These are phyloP conservation scores for Erysiphe pulchra DNA, from an alignment of 2,329 filamentous ascomycete genomes.

Conservation along the genomic window DNA sequence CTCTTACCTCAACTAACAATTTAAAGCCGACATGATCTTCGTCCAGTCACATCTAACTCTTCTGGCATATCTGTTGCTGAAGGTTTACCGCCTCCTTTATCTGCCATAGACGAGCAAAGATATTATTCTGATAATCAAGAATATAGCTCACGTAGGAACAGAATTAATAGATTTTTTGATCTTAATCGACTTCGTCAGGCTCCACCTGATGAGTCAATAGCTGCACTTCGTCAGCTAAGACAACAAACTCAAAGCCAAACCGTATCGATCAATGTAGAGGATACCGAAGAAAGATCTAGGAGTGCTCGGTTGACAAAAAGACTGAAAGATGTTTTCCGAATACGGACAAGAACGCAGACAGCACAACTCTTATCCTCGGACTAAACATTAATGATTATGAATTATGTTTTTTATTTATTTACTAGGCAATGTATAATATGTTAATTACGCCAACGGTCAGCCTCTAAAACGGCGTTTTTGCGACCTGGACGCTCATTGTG, in stretches of 20 bases:
- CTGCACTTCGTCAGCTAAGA: conserved; percentile 25
- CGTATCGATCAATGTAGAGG: conserved; percentile 1
- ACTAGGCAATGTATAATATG: neutral
- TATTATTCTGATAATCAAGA: conserved; percentile 13
- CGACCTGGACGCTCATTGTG: neutral
- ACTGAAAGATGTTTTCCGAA: conserved; percentile 10
- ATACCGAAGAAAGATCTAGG: conserved; percentile 7
- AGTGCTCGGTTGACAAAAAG: conserved; percentile 10
- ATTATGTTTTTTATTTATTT: too few species aligned
- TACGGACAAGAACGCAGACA: conserved; percentile 8
- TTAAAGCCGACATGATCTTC: conserved; percentile 15
- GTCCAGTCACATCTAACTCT: conserved; percentile 8
- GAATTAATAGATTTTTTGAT: conserved; percentile 28
- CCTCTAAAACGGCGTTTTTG: neutral
- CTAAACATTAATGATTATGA: neutral
- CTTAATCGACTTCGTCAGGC: conserved; percentile 30
- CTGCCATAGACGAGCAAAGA: conserved; percentile 4
- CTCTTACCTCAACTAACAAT: conserved; percentile 2
- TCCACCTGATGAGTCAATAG: conserved; percentile 35
- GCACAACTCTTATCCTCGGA: neutral
- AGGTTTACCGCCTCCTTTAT: conserved; percentile 9
- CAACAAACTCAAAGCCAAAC: conserved; percentile 12
- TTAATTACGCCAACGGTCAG: neutral
- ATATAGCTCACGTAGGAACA: conserved; percentile 16
- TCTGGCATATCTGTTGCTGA: conserved; percentile 13